These are phyloP conservation scores for Pyrenophora tritici-repentis DNA, from an alignment of 2,329 filamentous ascomycete species.

Conservation along the genomic window DNA sequence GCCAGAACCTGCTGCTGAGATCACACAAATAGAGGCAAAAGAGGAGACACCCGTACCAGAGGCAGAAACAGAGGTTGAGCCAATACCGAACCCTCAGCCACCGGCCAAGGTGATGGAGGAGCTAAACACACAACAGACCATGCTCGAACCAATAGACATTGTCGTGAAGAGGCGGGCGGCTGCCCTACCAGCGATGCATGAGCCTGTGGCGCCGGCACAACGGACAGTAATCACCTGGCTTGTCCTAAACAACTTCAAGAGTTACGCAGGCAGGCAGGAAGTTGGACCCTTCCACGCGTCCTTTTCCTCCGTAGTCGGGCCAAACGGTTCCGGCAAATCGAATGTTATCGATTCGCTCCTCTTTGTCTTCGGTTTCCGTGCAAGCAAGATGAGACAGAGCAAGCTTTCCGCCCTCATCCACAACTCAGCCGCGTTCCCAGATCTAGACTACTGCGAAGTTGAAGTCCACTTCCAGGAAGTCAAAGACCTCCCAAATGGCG, in stretches of 20 bases:
- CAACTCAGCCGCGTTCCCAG: conserved; percentile 85
- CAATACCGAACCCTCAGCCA: conserved; percentile 48
- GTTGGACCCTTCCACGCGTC: conserved; percentile 96
- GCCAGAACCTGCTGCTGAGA: conserved; percentile 63
- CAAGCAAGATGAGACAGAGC: conserved; percentile 98
- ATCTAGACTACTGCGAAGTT: conserved; percentile 91
- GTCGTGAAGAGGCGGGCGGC: conserved; percentile 81
- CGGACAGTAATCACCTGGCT: conserved; percentile 93
- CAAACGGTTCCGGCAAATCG: conserved; percentile 97
- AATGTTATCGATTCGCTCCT: conserved; percentile 98
- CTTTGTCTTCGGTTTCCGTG: conserved; percentile 98
- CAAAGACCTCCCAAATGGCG: conserved; percentile 79
- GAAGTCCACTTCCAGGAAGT: conserved; percentile 97
- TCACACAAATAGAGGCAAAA: conserved; percentile 72
- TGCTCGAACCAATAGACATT: conserved; percentile 90
- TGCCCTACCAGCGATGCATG: conserved; percentile 64
- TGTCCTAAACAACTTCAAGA: conserved; percentile 96
- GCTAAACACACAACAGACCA: conserved; percentile 74
- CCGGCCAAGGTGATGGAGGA: conserved; percentile 61
- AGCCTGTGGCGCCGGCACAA: conserved; percentile 76
- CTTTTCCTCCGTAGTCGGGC: conserved; percentile 96
- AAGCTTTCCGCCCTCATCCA: conserved; percentile 98
- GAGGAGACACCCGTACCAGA: conserved; percentile 46
- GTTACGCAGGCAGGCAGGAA: conserved; percentile 92
- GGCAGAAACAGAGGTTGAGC: conserved; percentile 30